A percentile compares a stretch with the other conserved stretches of the same genome.
phyloP scores from a whole-genome alignment of 192 early-diverging fungal species.

The Pilobolus umbonatus region DNA sequence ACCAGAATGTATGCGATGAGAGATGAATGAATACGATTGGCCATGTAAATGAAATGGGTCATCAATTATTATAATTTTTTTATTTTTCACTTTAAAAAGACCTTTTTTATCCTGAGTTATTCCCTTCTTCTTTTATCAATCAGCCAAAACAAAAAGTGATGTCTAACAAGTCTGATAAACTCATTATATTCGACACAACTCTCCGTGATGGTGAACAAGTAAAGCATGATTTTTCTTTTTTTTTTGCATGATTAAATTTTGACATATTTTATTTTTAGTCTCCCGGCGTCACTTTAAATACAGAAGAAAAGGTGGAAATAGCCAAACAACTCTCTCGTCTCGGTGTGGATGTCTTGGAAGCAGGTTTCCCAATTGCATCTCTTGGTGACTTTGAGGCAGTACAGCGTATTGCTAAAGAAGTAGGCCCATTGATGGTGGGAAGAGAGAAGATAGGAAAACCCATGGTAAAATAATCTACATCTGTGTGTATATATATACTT shows the following conservation, averaged over 20 bases:
- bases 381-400: constrained; percentile 95
- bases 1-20: too few species aligned
- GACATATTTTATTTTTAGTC: constrained; percentile 51
- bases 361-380: constrained; percentile 93
- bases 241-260: background rate
- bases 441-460: constrained; percentile 73
- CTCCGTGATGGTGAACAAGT: constrained; percentile 96
- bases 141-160: too few species aligned
- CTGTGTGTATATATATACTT: background rate
- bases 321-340: constrained; percentile 89
- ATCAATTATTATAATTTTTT: too few species aligned
- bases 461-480: constrained; percentile 53
- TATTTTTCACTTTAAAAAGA: too few species aligned
- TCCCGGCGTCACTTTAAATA: constrained; percentile 91
- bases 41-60: too few species aligned
- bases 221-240: background rate
- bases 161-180: too few species aligned
- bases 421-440: constrained; percentile 80
- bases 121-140: too few species aligned
- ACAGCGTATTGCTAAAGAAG: constrained; percentile 86
- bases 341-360: constrained; percentile 94
- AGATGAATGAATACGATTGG: too few species aligned
- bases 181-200: constrained; percentile 95
- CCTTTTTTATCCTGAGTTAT: too few species aligned
- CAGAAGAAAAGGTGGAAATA: constrained; percentile 92